A percentile compares a stretch with the other conserved stretches of the same genome.
Conservation (phyloP, 805 yeast genomes). For the Komagataella ulmi region DNA sequence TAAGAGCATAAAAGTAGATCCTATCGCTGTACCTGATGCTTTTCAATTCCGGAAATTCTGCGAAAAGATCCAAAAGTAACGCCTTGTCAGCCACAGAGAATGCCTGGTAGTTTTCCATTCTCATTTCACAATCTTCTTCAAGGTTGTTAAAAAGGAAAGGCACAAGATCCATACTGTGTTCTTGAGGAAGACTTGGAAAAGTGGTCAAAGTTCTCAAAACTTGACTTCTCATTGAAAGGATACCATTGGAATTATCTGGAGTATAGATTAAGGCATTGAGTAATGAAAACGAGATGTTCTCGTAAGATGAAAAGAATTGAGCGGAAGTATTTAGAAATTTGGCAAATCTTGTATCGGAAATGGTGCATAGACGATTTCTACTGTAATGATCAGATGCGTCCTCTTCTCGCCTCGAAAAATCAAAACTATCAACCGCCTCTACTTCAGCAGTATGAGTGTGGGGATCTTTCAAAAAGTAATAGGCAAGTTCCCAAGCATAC, state of each 20-base stretch:
- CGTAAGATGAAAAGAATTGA: background rate
- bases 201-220: slow-evolving; percentile 40
- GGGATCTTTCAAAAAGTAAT: slow-evolving; percentile 2
- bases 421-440: background rate
- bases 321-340: background rate
- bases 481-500: slow-evolving; percentile 42
- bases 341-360: background rate
- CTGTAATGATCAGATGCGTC: background rate
- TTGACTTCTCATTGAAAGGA: slow-evolving; percentile 32
- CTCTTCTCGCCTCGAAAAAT: background rate
- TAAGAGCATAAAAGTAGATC: slow-evolving; percentile 38
- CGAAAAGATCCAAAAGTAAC: slow-evolving; percentile 45
- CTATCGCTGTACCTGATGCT: slow-evolving; percentile 36
- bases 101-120: background rate
- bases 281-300: background rate
- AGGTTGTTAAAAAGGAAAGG: slow-evolving; percentile 37
- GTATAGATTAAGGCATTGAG: background rate
- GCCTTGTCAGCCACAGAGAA: slow-evolving; percentile 11
- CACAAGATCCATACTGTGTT: slow-evolving; percentile 38
- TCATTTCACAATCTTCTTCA: slow-evolving; percentile 13
- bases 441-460: background rate
- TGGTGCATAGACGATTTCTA: background rate
- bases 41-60: slow-evolving; percentile 51
- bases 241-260: background rate
- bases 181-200: slow-evolving; percentile 62